These are phyloP conservation scores for Discostella stelligeroides DNA, from an alignment of 108 stramenopile species.

Conservation along the genomic window DNA sequence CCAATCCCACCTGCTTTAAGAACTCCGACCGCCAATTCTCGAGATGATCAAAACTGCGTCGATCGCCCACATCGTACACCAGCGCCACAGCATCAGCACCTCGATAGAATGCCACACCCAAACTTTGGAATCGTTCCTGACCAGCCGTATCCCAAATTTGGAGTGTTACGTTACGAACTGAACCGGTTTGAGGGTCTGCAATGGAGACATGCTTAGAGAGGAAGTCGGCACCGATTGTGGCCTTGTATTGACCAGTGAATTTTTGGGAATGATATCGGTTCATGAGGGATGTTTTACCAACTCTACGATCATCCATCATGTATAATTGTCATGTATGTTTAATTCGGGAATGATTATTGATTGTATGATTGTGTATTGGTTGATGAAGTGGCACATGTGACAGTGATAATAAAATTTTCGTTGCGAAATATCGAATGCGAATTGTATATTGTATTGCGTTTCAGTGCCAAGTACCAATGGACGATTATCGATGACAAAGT, in stretches of 20 bases:
- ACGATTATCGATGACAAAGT: no score
- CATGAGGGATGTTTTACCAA: constrained; percentile 98
- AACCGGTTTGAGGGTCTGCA: constrained; percentile 61
- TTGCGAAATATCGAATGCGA: neutral
- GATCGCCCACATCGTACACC: constrained; percentile 97
- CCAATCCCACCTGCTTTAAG: constrained; percentile 79
- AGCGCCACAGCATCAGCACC: constrained; percentile 97
- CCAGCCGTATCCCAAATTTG: constrained; percentile 99
- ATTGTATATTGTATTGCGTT: neutral
- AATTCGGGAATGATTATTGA: no score
- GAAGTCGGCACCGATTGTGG: constrained; percentile 99
- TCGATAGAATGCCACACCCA: constrained; percentile 97
- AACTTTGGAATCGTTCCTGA: constrained; percentile 96
- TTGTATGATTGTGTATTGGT: no score
- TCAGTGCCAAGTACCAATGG: neutral
- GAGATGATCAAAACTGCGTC: constrained; percentile 93
- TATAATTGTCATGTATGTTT: no score
- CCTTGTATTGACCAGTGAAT: constrained; percentile 96
- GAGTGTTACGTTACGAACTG: constrained; percentile 76
- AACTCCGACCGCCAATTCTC: constrained; percentile 96
- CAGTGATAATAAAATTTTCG: neutral
- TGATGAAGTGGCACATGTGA: no score
- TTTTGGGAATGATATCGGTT: constrained; percentile 96
- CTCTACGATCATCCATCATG: no score
- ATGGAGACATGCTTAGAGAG: constrained; percentile 87